phyloP scores from a whole-genome alignment of 2,329 filamentous ascomycete genomes.

The Xylariales sp. region DNA sequence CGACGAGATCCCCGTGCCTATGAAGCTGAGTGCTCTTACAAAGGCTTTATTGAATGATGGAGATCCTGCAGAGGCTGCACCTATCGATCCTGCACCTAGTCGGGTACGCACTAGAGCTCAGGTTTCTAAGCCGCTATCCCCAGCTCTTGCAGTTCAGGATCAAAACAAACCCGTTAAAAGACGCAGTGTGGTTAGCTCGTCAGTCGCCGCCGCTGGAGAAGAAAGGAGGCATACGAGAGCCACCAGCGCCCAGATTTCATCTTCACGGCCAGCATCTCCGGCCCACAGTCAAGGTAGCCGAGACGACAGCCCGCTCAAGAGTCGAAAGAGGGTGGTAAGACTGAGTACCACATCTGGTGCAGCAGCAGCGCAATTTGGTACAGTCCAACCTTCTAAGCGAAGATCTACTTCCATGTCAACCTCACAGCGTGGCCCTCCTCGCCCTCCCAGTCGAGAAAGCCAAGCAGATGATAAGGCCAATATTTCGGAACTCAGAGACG shows the following conservation, averaged over 20 bases:
- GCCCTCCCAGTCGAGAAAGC: slow-evolving; percentile 36
- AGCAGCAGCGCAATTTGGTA: slow-evolving; percentile 13
- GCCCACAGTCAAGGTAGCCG: slow-evolving; percentile 32
- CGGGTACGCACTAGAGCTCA: slow-evolving; percentile 41
- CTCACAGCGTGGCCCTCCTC: slow-evolving; percentile 28
- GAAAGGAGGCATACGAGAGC: slow-evolving; percentile 43
- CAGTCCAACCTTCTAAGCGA: slow-evolving; percentile 32
- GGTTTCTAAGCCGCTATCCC: slow-evolving; percentile 37
- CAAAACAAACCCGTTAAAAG: slow-evolving; percentile 32
- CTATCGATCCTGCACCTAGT: slow-evolving; percentile 25
- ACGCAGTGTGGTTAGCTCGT: slow-evolving; percentile 44
- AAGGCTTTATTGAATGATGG: slow-evolving; percentile 74
- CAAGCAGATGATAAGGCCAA: slow-evolving; percentile 33
- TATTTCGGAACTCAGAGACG: slow-evolving; percentile 28
- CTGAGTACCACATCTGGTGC: slow-evolving; percentile 44
- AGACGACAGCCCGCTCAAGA: slow-evolving; percentile 44
- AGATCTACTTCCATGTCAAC: slow-evolving; percentile 47
- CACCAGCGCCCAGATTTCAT: slow-evolving; percentile 40
- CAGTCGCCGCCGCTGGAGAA: slow-evolving; percentile 36
- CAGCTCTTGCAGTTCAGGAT: slow-evolving; percentile 17
- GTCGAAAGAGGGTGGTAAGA: slow-evolving; percentile 51
- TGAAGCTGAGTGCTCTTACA: slow-evolving; percentile 90
- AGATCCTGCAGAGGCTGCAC: slow-evolving; percentile 44
- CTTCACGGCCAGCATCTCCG: slow-evolving; percentile 36
- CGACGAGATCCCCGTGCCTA: slow-evolving; percentile 85